Evolutionary conservation across 1,284 basidiomycete genomes (phyloP), one percentile per base, ranked within the genome.

Genomic region (Ustilago esculenta): DNA sequence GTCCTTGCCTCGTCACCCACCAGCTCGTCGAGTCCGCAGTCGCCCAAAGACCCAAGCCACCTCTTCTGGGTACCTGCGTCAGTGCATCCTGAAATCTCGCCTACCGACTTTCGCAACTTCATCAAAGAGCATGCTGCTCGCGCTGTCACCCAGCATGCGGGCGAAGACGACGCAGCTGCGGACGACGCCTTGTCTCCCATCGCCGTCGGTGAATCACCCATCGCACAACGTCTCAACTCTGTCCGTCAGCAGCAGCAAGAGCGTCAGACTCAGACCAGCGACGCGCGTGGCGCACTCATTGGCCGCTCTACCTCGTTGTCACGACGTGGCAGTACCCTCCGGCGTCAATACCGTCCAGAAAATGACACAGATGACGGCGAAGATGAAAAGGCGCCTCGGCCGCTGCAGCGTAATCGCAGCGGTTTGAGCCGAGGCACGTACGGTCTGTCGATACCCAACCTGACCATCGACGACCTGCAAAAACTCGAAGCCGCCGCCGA

Each of bases 31-130:
- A 42, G 50, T 34, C 47, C 65, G 12, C 36, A 42, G n/a, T 68
- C 65, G 29, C 73, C 76, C 25, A 60, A 66, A 29, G 76, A 76
- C 40, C 75, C 77, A 6, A 60, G 60, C 20, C 72, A 92, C 83
- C 88, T 97, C 60, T 98, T 97, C 85, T 98, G 95, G 95, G 92
- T 98, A 15, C 95, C 95, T 34, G 95, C 95, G 14, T 88, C 90
- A 53, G 85, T 97, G 20, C 95, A 98, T 81, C 96, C 95, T 18
- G 95, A 98, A 84, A 91, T 98, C 79, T 95, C 94, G 1, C 96
- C 96, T 10, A 89, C 89, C 47, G 93, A 98, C 83, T 98, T 98
- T 83, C 89, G 92, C 58, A 89, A 89, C 24, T 97, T 98, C 80
- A 88, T 98, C 73, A 92, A 94, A 82, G 91, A 96, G 75, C 95